Evolutionary conservation across 805 yeast genomes (phyloP).

Genomic region (Jamesozyma jinghongensis): DNA sequence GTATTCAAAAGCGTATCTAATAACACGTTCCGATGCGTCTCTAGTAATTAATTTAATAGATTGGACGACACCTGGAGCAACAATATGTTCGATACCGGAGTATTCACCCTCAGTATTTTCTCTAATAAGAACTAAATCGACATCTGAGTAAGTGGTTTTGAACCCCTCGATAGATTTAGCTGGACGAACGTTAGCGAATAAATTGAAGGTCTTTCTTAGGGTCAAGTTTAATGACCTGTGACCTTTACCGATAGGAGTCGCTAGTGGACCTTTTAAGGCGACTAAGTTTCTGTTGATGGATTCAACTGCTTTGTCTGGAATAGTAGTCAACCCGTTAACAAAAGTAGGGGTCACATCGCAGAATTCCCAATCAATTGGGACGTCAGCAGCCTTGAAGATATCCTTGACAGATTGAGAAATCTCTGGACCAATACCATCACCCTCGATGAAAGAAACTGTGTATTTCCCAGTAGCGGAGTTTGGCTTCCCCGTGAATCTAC

Average conservation of each 20-base stretch:
- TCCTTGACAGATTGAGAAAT: constrained; percentile 90
- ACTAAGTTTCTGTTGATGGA: constrained; percentile 88
- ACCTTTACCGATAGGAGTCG: constrained; percentile 98
- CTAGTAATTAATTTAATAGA: constrained; percentile 94
- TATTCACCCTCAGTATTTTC: constrained; percentile 99
- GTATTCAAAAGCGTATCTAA: constrained; percentile 94
- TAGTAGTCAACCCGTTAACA: constrained; percentile 85
- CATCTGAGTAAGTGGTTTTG: constrained; percentile 72
- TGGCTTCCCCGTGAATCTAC: constrained; percentile 28
- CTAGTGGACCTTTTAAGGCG: constrained; percentile 96
- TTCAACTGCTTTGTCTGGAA: constrained; percentile 86
- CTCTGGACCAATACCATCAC: constrained; percentile 97
- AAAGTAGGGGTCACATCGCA: constrained; percentile 93
- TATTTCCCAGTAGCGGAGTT: constrained; percentile 64
- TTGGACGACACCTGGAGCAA: constrained; percentile 97
- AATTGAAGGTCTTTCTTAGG: constrained; percentile 89
- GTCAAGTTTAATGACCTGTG: constrained; percentile 97
- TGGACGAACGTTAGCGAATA: constrained; percentile 96
- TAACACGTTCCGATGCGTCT: constrained; percentile 92
- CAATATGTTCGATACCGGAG: constrained; percentile 97
- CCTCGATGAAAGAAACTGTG: constrained; percentile 93
- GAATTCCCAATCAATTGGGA: constrained; percentile 95
- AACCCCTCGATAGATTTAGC: constrained; percentile 89
- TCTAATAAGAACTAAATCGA: constrained; percentile 92
- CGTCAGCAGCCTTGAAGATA: constrained; percentile 87